Base-by-base conservation (phyloP, 768 basidiomycete genomes). In the Calocybe indica region DNA sequence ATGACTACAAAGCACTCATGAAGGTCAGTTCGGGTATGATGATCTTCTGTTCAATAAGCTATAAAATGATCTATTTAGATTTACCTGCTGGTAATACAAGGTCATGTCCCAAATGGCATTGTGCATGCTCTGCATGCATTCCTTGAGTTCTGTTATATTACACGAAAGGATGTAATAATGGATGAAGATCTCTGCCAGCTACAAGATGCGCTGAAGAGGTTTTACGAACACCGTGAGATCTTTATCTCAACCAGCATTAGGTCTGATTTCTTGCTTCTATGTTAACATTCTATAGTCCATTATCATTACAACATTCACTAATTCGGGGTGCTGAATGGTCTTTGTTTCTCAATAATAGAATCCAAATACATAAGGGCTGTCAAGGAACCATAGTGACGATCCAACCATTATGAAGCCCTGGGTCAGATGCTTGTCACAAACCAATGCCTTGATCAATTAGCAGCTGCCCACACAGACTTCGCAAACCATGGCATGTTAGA, bases 341-440 rank as follows among this genome's bases (percentile, higher is more conserved):
- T 58, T 10, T 49, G 56, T 34, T 48, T 49, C 10, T 58, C 55
- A 1, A 58, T 58, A 13, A 58, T 45, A 5, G 56, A 58, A 43
- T 51, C 46, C 22, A 6, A 44, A 30, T 40, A 48, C 15, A 48
- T 48, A 31, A 48, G 35, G 22, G 34, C 45, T 32, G 46, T 59
- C 5, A 60, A 60, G 39, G 46, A 57, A 43, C 57, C 59, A 14
- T 60, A 50, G 55, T 50, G 45, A 6, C 46, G 50, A 0, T 68
- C 65, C 0, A 9, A 12, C 7, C 43, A 29, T 28, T 39, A 15
- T 28, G 3, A 31, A 2, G 33, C 47, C n/a, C 8, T 36, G n/a
- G 13, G 29, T 12, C 32, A 46, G 35, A 45, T 34, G 30, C 44
- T 33, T n/a, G 31, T n/a, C 2, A 31, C 12, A 2, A 31, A 31